Conservation (phyloP, 2,329 filamentous ascomycete genomes). For the Neoscytalidium dimidiatum region DNA sequence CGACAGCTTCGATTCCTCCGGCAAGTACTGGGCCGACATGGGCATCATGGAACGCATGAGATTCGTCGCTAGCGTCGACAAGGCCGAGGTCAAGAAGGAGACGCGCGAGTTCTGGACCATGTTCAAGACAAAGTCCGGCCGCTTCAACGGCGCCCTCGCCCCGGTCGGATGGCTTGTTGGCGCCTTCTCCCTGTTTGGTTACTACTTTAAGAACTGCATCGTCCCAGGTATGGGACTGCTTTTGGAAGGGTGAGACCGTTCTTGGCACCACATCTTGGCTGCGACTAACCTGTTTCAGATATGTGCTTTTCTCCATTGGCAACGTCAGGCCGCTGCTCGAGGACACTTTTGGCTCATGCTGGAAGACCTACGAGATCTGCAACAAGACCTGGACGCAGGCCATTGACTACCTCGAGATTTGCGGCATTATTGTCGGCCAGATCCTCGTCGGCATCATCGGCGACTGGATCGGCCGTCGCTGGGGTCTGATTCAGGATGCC, state of each 20-base stretch:
- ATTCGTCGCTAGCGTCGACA: conserved; percentile 77
- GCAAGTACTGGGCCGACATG: conserved; percentile 92
- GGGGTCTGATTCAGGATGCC: conserved; percentile 94
- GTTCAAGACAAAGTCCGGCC: conserved; percentile 72
- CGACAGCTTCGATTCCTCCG: conserved; percentile 80
- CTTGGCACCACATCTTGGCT: conserved; percentile 11
- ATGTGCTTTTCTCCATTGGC: conserved; percentile 95
- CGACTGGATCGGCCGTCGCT: conserved; percentile 85
- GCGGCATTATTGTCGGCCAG: conserved; percentile 94
- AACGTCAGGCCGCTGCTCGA: conserved; percentile 84
- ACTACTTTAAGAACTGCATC: conserved; percentile 88
- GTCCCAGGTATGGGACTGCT: conserved; percentile 89
- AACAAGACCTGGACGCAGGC: conserved; percentile 77
- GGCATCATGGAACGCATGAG: conserved; percentile 66
- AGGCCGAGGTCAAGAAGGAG: conserved; percentile 69
- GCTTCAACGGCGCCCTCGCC: conserved; percentile 12
- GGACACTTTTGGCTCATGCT: conserved; percentile 75
- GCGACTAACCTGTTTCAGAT: conserved; percentile 51
- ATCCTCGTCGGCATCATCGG: conserved; percentile 79
- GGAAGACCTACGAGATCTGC: conserved; percentile 68
- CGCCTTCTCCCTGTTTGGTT: conserved; percentile 61
- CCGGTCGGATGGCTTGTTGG: conserved; percentile 17
- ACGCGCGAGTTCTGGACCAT: conserved; percentile 68
- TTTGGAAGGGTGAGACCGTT: conserved; percentile 67
- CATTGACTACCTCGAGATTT: conserved; percentile 88